Conservation (phyloP, 225 moss, liverwort and hornwort species). For the Marchantia polymorpha region DNA sequence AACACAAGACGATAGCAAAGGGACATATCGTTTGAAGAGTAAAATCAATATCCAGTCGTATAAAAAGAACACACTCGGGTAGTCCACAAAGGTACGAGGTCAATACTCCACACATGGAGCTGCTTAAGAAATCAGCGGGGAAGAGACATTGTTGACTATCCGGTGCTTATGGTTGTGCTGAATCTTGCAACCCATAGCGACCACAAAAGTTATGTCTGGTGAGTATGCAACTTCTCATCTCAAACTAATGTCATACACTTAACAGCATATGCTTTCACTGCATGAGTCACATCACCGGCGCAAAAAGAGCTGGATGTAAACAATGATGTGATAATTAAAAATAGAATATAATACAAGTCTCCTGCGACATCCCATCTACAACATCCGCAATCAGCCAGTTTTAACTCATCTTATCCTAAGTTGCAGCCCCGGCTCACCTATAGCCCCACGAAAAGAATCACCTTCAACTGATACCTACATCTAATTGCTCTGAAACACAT, state of each 20-base stretch:
- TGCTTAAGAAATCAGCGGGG: constrained; percentile 15
- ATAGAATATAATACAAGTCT: constrained; percentile 56
- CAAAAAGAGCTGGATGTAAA: constrained; percentile 33
- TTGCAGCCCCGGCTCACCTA: constrained; percentile 38
- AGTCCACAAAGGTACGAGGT: constrained; percentile 1
- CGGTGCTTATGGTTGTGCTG: constrained; percentile 6
- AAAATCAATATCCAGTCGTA: neutral
- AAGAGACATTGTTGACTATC: constrained; percentile 5
- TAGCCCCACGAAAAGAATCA: constrained; percentile 47
- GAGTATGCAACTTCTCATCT: constrained; percentile 1
- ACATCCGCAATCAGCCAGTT: constrained; percentile 45
- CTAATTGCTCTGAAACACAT: constrained; percentile 46
- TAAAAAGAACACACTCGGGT: neutral
- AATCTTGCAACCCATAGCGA: constrained; percentile 12
- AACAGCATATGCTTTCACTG: constrained; percentile 4
- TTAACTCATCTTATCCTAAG: constrained; percentile 46
- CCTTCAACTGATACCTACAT: constrained; percentile 32
- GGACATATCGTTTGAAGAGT: neutral
- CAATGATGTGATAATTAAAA: constrained; percentile 43
- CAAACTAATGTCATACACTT: constrained; percentile 16
- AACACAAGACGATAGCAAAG: neutral
- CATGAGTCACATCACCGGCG: constrained; percentile 15
- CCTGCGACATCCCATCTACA: constrained; percentile 44
- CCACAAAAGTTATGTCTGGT: neutral
- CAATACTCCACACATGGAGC: constrained; percentile 2